Evolutionary conservation across 169 alveolate species (phyloP), one percentile per base, ranked within the genome.

Genomic region (Plasmodium fragile): DNA sequence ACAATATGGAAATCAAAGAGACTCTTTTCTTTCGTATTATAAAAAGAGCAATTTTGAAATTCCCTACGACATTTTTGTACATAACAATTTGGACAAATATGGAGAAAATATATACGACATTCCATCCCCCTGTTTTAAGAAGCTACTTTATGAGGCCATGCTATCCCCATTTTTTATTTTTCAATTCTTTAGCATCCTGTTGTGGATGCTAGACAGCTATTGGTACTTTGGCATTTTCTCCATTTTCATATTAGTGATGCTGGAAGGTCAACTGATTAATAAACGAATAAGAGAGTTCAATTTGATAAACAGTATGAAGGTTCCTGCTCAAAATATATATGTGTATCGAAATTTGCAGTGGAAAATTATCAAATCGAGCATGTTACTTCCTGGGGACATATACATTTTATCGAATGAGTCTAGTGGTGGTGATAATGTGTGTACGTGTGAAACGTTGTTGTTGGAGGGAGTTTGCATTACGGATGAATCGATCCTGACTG

Each of bases 121-220:
- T 22, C 99, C 99, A 3, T 96, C 97, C 39, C 99, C 99, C 25
- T 91, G 97, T 30, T 99, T 98, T 95, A 92, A 96, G 41, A 97
- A 97, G 80, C 95, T 99, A 93, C 97, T 98, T 65, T 92, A 96
- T 95, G 99, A 99, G 92, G 99, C 99, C 93, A 95, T 98, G 79
- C 95, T 98, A 8, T 98, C 99, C 49, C 99, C 99, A 32, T 98
- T 99, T 97, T 98, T 99, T 95, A 97, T 98, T 39, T 99, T 99
- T 96, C 99, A 99, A 93, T 92, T 99, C 69, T 97, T 98, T 92
- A 97, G 99, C 91, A 98, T 98, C 25, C 92, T 98, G 0, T 94
- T 99, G 52, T 98, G 99, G 99, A 96, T 98, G 41, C 94, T 99
- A 77, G 99, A 99, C 94, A 99, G 99, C 90, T 99, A 99, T 95